These are phyloP conservation scores for Macroventuria anomochaeta DNA, from an alignment of 2,329 filamentous ascomycete genomes.

Conservation along the genomic window DNA sequence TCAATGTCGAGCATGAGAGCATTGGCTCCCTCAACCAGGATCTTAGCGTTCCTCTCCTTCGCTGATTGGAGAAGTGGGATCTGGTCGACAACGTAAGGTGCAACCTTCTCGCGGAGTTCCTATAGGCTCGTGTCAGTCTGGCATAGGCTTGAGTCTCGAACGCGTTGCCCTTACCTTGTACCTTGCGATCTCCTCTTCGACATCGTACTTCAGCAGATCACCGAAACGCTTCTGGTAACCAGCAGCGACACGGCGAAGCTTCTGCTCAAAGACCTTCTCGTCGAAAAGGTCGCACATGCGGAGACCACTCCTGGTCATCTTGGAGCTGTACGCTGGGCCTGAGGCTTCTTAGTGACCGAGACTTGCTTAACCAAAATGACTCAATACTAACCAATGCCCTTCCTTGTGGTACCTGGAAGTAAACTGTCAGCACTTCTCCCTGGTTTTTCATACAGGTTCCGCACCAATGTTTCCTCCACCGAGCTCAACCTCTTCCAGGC, in stretches of 20 bases:
- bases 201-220: constrained; percentile 69
- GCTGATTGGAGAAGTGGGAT: constrained; percentile 68
- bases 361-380: neutral
- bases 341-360: constrained; percentile 6
- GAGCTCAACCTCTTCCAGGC: constrained; percentile 66
- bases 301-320: constrained; percentile 70
- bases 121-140: constrained; percentile 14
- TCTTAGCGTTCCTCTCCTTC: constrained; percentile 64
- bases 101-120: constrained; percentile 64
- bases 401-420: constrained; percentile 58
- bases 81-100: constrained; percentile 70
- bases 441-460: constrained; percentile 21
- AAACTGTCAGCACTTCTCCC: constrained; percentile 31
- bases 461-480: constrained; percentile 54
- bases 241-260: constrained; percentile 66
- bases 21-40: constrained; percentile 73
- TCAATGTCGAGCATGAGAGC: constrained; percentile 72
- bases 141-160: neutral
- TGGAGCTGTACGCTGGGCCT: constrained; percentile 66
- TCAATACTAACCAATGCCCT: constrained; percentile 53
- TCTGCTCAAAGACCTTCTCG: constrained; percentile 68
- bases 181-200: constrained; percentile 70
- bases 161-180: constrained; percentile 57
- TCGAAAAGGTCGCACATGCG: constrained; percentile 72
- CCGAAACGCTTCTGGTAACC: constrained; percentile 75